These are phyloP conservation scores for Aspergillus sparsus DNA, from an alignment of 495 filamentous ascomycete species.

Conservation along the genomic window DNA sequence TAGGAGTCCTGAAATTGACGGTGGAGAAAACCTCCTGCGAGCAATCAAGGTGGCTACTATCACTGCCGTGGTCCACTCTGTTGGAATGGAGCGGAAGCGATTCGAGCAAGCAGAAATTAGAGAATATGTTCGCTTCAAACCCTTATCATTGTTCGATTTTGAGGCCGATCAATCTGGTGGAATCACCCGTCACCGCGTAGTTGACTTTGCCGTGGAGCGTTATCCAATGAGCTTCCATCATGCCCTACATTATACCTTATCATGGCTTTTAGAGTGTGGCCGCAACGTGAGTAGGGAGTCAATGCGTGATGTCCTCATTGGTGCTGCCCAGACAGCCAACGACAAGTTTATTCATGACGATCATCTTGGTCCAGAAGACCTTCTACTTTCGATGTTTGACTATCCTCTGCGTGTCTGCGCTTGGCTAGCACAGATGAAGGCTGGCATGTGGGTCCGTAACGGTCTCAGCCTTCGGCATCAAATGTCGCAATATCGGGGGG, in stretches of 20 bases:
- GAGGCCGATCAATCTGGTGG: conserved; percentile 54
- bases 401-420: conserved; percentile 90
- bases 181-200: conserved; percentile 58
- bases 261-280: conserved; percentile 91
- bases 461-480: conserved; percentile 94
- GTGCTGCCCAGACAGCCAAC: conserved; percentile 49
- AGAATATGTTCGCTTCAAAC: conserved; percentile 76
- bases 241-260: conserved; percentile 93
- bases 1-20: conserved; percentile 59
- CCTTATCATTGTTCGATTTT: conserved; percentile 75
- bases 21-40: conserved; percentile 60
- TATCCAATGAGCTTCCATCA: conserved; percentile 97
- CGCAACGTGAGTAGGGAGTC: conserved; percentile 69
- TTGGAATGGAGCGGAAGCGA: conserved; percentile 83
- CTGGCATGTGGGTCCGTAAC: conserved; percentile 97
- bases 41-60: conserved; percentile 79
- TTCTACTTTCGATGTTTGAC: conserved; percentile 86
- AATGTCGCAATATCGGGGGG: conserved; percentile 85
- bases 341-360: conserved; percentile 31
- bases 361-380: conserved; percentile 60
- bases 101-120: conserved; percentile 90
- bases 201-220: conserved; percentile 83
- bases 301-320: conserved; percentile 63
- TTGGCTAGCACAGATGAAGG: conserved; percentile 97
- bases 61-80: conserved; percentile 77